These are phyloP conservation scores for Pelargonium nanum DNA, from an alignment of 345 rosid species.

Conservation along the genomic window DNA sequence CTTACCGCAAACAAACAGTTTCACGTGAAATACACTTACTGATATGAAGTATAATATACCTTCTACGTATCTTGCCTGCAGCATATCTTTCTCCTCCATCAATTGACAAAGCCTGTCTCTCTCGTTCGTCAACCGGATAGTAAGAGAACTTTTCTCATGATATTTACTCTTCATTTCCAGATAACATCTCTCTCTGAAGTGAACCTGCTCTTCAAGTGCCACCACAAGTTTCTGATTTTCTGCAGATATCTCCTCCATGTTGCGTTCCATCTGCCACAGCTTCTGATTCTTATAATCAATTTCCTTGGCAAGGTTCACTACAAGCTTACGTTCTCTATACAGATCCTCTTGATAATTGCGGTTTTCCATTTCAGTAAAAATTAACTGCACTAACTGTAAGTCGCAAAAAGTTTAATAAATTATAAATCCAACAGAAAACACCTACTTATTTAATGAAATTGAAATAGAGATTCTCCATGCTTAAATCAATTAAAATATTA, in stretches of 20 bases:
- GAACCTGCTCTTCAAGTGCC: neutral
- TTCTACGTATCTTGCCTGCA: neutral
- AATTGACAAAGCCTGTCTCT: neutral
- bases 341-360: neutral
- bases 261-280: neutral
- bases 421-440: no score
- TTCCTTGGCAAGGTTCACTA: neutral
- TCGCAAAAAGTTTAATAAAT: neutral
- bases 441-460: no score
- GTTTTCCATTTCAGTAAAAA: neutral
- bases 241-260: neutral
- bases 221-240: neutral
- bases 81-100: neutral
- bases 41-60: conserved; percentile 5
- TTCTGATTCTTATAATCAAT: neutral
- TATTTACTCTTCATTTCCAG: neutral
- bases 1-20: neutral
- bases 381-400: neutral
- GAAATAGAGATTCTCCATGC: no score
- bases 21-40: neutral
- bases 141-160: neutral
- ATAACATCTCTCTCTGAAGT: neutral
- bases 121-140: conserved; percentile 9
- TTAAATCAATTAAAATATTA: no score
- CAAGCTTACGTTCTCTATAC: neutral